Conservation (phyloP, 1,284 basidiomycete genomes). For the Phellinidium pouzarii region DNA sequence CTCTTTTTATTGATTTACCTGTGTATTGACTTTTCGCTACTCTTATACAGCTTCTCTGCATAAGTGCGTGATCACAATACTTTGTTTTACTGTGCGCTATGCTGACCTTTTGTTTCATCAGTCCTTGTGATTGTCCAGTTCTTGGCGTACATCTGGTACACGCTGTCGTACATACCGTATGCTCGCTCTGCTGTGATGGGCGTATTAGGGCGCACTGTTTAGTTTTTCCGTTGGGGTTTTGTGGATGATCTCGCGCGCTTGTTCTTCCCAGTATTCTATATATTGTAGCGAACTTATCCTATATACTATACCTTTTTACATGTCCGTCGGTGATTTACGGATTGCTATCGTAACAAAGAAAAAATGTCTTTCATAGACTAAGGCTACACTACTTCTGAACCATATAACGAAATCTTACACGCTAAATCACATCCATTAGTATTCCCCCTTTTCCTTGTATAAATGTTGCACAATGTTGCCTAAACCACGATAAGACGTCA, state of each 20-base stretch:
- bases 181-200: constrained; percentile 59
- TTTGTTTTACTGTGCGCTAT: constrained; percentile 15
- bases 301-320: neutral
- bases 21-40: constrained; percentile 15
- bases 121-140: constrained; percentile 85
- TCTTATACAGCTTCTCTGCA: constrained; percentile 35
- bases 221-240: neutral
- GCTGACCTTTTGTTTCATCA: constrained; percentile 25
- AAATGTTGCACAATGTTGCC: too few relatives aligned
- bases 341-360: neutral
- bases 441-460: neutral
- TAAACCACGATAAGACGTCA: too few relatives aligned
- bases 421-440: too few relatives aligned
- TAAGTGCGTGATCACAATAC: constrained; percentile 33
- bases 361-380: neutral
- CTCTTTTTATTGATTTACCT: constrained; percentile 33
- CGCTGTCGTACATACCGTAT: constrained; percentile 81
- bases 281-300: constrained; percentile 1
- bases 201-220: constrained; percentile 1
- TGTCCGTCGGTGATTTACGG: neutral
- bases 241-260: neutral
- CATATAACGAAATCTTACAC: neutral
- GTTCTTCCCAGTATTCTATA: neutral
- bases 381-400: constrained; percentile 6
- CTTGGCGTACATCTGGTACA: constrained; percentile 82